Evolutionary conservation across 2,329 filamentous ascomycete species (phyloP).

Genomic region (Xylariaceae sp.): DNA sequence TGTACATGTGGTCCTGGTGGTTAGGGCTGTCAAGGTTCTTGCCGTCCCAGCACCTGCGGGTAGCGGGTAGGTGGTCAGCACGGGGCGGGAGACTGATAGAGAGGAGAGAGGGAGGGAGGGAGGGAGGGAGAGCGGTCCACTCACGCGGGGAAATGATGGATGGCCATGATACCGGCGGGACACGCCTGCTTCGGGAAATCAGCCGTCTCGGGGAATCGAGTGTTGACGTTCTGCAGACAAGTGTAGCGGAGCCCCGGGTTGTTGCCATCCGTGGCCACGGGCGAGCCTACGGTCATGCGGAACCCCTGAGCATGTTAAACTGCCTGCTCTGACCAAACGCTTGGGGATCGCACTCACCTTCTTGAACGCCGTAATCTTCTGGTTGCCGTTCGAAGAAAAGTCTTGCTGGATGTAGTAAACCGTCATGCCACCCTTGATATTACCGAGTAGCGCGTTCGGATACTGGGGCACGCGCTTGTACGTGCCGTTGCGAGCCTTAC

Average conservation of each 20-base stretch:
- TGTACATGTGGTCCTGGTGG: slow-evolving; percentile 56
- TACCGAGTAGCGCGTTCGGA: slow-evolving; percentile 42
- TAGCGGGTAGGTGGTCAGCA: slow-evolving; percentile 16
- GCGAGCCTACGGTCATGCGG: slow-evolving; percentile 49
- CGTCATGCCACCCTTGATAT: slow-evolving; percentile 48
- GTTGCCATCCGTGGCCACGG: slow-evolving; percentile 34
- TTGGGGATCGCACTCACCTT: slow-evolving; percentile 31
- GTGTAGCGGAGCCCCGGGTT: slow-evolving; percentile 43
- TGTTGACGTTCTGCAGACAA: slow-evolving; percentile 44
- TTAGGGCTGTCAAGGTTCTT: slow-evolving; percentile 55
- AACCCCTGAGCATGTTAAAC: slow-evolving; percentile 43
- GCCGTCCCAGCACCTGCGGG: slow-evolving; percentile 53
- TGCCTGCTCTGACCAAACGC: slow-evolving; percentile 14
- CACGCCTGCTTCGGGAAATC: slow-evolving; percentile 45
- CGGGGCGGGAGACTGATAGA: slow-evolving; percentile 7
- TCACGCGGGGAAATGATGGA: slow-evolving; percentile 48
- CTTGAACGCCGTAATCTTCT: slow-evolving; percentile 49
- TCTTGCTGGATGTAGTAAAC: slow-evolving; percentile 51
- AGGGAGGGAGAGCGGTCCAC: slow-evolving; percentile 18
- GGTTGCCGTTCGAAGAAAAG: slow-evolving; percentile 49
- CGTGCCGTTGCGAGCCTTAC: slow-evolving; percentile 40
- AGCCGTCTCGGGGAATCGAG: slow-evolving; percentile 47
- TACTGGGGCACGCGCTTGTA: slow-evolving; percentile 41
- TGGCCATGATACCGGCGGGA: slow-evolving; percentile 48
- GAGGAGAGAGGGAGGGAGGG: too few relatives aligned